Conservation (phyloP, 805 yeast genomes). For the Saccharomycopsis amapae region DNA sequence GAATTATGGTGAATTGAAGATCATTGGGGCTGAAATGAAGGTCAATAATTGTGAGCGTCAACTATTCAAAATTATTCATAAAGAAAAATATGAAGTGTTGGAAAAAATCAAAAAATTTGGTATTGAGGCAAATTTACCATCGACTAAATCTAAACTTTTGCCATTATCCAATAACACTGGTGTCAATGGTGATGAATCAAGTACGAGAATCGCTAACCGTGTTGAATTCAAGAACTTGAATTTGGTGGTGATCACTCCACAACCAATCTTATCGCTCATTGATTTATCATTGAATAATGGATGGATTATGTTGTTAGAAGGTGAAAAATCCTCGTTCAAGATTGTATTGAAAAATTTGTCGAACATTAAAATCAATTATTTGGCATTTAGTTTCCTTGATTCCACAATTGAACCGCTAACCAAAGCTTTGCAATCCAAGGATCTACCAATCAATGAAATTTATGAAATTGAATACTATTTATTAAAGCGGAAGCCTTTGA, state of each 20-base stretch:
- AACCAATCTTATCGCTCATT: conserved; percentile 54
- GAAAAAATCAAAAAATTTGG: conserved; percentile 28
- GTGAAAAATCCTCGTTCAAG: conserved; percentile 50
- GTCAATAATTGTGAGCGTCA: conserved; percentile 45
- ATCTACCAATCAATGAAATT: conserved; percentile 51
- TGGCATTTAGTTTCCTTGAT: conserved; percentile 62
- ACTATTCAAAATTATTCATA: conserved; percentile 35
- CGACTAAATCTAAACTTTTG: neutral
- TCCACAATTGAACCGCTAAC: conserved; percentile 62
- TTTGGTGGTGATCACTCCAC: conserved; percentile 35
- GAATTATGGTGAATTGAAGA: conserved; percentile 40
- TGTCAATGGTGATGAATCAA: conserved; percentile 1
- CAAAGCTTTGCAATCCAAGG: conserved; percentile 42
- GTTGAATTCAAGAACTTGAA: conserved; percentile 27
- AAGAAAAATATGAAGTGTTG: conserved; percentile 26
- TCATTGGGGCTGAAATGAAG: conserved; percentile 45
- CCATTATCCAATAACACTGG: neutral
- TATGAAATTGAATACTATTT: conserved; percentile 71
- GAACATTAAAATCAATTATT: conserved; percentile 43
- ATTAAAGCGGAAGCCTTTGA: conserved; percentile 49
- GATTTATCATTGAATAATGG: conserved; percentile 50
- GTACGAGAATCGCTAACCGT: conserved; percentile 20
- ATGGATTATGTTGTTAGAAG: conserved; percentile 74
- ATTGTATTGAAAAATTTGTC: conserved; percentile 54
- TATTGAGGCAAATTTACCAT: conserved; percentile 21